Conservation (phyloP, 805 yeast genomes). For the Yarrowia hollandica region DNA sequence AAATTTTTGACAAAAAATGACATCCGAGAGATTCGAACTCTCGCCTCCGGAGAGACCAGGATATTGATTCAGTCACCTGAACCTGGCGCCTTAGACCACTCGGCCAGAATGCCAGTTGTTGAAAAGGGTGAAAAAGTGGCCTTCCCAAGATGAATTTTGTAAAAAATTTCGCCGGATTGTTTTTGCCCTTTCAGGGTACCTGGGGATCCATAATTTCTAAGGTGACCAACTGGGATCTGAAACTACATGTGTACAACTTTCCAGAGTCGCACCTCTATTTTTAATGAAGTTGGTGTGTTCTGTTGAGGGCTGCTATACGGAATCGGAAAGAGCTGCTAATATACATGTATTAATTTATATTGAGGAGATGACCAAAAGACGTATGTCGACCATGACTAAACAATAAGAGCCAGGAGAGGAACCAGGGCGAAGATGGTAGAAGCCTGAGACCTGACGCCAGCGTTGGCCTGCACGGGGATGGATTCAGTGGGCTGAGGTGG, state of each 20-base stretch:
- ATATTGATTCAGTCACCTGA: constrained; percentile 27
- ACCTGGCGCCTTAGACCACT: constrained; percentile 28
- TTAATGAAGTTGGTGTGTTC: too few species aligned
- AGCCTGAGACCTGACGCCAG: background rate
- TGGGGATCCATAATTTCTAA: too few species aligned
- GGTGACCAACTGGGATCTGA: too few species aligned
- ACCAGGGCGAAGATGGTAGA: background rate
- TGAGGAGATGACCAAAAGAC: too few species aligned
- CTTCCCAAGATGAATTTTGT: background rate
- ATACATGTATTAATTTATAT: too few species aligned
- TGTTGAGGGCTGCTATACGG: too few species aligned
- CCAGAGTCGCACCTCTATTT: too few species aligned
- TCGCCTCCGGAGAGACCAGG: constrained; percentile 28
- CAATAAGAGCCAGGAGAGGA: background rate
- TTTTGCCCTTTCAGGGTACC: too few species aligned
- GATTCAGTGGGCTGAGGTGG: background rate
- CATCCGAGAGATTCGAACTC: constrained; percentile 28
- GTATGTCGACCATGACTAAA: too few species aligned
- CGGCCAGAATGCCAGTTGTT: constrained; percentile 17
- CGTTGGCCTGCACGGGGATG: background rate
- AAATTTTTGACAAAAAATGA: too few species aligned
- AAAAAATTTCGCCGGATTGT: background rate
- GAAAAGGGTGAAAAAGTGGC: background rate
- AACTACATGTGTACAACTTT: too few species aligned
- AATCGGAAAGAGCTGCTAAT: too few species aligned